Base-by-base conservation (phyloP, 768 basidiomycete genomes). In the Hirschioporus abietinus region DNA sequence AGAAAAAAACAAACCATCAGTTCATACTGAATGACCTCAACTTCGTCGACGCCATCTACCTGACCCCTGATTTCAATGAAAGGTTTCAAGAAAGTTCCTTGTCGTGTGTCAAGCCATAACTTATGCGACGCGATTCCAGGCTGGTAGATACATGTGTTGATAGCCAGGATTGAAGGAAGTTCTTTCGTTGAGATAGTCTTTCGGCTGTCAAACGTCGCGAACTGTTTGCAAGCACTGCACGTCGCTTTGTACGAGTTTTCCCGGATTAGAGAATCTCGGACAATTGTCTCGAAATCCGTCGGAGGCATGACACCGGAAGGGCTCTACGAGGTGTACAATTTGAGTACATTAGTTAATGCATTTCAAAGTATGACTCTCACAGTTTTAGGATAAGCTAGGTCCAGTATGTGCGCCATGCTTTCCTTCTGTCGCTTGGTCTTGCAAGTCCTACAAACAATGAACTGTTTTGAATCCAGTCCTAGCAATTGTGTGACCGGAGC, bases 401-500 rank as follows among this genome's bases (percentile, higher is more conserved):
- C 97, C 20, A 97, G 77, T 6, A 95, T 83, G 73, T 96, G 94
- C 1, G 91, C 86, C 76, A 90, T 82, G 66, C 88, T 87, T 64
- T 91, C 89, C 74, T 96, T 92, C 69, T 87, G 86, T 64, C 87
- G 80, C 17, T 86, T 80, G 6, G 83, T 81, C 66, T 89, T 86
- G 77, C 97, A 99, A 68, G 79, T 85, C 69, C 81, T 75, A 75
- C 97, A 99, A 1, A 84, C 84, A 58, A 89, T 88, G 60, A 89
- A 76, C 61, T 88, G 96, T 73, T 85, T 88, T 10, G 89, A 88
- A 67, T 90, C 86, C 62, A 98, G 82, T 1, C 93, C 93, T 36
- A 96, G 76, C 0, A 98, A 79, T 72, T 99, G 95, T 1, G 93
- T 92, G 23, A 98, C 83, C 1, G 93, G 92, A 4, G 94, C 86